Evolutionary conservation across 2,329 filamentous ascomycete genomes (phyloP).

Genomic region (Xylaria arbuscula): DNA sequence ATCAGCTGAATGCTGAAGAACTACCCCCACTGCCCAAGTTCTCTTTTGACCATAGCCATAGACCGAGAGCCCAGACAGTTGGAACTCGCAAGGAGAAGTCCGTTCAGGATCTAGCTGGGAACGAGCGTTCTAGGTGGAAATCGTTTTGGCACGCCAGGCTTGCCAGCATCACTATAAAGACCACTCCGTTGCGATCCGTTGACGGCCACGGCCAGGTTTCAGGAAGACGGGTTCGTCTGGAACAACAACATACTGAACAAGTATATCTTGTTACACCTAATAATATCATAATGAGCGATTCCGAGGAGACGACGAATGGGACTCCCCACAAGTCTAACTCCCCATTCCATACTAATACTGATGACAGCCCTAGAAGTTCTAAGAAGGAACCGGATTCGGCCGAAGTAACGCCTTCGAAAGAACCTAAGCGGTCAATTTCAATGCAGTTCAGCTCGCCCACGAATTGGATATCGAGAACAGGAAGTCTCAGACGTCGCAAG

Average conservation of each 20-base stretch:
- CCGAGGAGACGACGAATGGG: conserved; percentile 15
- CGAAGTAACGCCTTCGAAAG: conserved; percentile 58
- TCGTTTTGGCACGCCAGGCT: conserved; percentile 67
- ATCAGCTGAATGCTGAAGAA: conserved; percentile 50
- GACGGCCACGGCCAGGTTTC: conserved; percentile 47
- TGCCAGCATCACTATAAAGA: conserved; percentile 38
- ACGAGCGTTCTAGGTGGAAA: conserved; percentile 56
- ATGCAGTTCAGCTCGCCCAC: conserved; percentile 69
- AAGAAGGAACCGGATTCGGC: conserved; percentile 45
- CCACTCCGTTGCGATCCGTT: conserved; percentile 40
- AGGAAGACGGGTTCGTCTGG: conserved; percentile 49
- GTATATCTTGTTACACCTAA: conserved; percentile 55
- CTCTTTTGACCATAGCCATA: conserved; percentile 51
- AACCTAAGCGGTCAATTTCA: conserved; percentile 65
- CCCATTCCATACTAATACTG: conserved; percentile 29
- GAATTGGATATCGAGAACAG: conserved; percentile 66
- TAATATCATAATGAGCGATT: conserved; percentile 40
- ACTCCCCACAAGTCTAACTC: conserved; percentile 9
- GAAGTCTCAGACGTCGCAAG: conserved; percentile 68
- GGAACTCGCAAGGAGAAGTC: conserved; percentile 37
- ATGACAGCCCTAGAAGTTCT: conserved; percentile 45
- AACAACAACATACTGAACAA: conserved; percentile 50
- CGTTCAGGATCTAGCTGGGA: conserved; percentile 18
- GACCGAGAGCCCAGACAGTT: conserved; percentile 48
- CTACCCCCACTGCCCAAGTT: conserved; percentile 45